Evolutionary conservation across 176 grass and related monocot species (phyloP).

Genomic region (Oryza meyeriana): DNA sequence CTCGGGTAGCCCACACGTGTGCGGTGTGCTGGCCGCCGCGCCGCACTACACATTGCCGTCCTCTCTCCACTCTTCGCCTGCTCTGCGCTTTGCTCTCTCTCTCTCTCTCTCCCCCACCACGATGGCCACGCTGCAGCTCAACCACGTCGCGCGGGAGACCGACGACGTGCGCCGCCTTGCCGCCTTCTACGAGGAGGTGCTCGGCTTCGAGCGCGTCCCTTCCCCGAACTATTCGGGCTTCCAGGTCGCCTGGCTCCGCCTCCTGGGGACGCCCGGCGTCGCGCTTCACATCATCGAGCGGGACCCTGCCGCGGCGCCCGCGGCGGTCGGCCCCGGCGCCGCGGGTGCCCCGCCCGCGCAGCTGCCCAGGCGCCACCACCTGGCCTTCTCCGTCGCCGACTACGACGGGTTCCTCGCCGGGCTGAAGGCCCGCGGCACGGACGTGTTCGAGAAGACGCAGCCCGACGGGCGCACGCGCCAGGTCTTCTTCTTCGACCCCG

Average conservation of each 20-base stretch:
- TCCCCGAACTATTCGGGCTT: slow-evolving; percentile 47
- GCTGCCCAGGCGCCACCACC: slow-evolving; percentile 68
- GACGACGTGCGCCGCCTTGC: slow-evolving; percentile 76
- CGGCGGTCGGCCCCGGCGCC: background rate
- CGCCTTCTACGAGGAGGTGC: slow-evolving; percentile 83
- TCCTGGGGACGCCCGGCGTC: slow-evolving; percentile 47
- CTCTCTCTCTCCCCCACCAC: background rate
- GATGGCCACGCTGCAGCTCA: slow-evolving; percentile 70
- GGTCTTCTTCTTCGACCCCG: slow-evolving; percentile 98
- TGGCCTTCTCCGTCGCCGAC: slow-evolving; percentile 77
- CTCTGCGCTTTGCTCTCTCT: background rate
- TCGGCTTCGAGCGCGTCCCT: slow-evolving; percentile 70
- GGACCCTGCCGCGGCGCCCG: slow-evolving; percentile 41
- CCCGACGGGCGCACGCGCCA: slow-evolving; percentile 74
- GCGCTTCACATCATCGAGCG: slow-evolving; percentile 84
- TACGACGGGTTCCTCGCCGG: slow-evolving; percentile 59
- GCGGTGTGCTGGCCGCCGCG: background rate
- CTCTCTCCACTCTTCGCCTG: background rate
- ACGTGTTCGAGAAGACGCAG: slow-evolving; percentile 69
- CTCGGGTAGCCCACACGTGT: slow-evolving; percentile 23
- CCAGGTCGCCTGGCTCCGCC: slow-evolving; percentile 71
- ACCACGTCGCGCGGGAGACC: slow-evolving; percentile 86
- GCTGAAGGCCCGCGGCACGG: slow-evolving; percentile 53
- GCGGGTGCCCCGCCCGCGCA: slow-evolving; percentile 30
- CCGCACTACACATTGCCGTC: background rate